These are phyloP conservation scores for Westerdykella sp. DNA, from an alignment of 2,329 filamentous ascomycete species.

Conservation along the genomic window DNA sequence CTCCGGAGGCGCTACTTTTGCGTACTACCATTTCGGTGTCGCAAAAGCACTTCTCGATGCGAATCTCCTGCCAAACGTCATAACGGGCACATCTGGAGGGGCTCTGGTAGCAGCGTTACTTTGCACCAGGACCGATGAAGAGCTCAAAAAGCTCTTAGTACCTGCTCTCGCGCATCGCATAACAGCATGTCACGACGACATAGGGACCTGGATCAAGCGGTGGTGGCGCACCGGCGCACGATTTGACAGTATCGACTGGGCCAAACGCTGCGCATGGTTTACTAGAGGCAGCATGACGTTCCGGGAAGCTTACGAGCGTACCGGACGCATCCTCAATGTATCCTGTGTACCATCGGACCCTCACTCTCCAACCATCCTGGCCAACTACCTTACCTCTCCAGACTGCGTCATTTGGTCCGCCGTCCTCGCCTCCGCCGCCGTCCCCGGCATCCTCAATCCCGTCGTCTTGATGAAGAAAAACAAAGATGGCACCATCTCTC, in stretches of 20 bases:
- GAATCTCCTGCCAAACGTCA: conserved; percentile 80
- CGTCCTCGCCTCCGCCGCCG: conserved; percentile 87
- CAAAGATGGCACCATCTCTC: conserved; percentile 66
- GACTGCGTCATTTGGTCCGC: conserved; percentile 99
- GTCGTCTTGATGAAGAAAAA: conserved; percentile 89
- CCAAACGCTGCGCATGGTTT: conserved; percentile 79
- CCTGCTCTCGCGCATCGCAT: conserved; percentile 82
- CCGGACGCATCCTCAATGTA: conserved; percentile 90
- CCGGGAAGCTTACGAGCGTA: conserved; percentile 86
- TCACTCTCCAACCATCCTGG: conserved; percentile 83
- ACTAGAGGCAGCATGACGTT: conserved; percentile 88
- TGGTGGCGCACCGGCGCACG: conserved; percentile 92
- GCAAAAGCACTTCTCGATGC: conserved; percentile 84
- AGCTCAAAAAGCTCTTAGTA: conserved; percentile 76
- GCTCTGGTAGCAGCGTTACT: conserved; percentile 83
- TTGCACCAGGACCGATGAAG: conserved; percentile 84
- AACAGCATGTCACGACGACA: conserved; percentile 73
- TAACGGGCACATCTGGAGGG: conserved; percentile 92
- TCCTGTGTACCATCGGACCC: conserved; percentile 94
- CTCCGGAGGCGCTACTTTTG: conserved; percentile 88
- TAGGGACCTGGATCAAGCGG: conserved; percentile 67
- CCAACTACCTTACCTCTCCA: conserved; percentile 90
- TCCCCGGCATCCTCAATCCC: conserved; percentile 92
- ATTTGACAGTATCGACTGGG: conserved; percentile 93
- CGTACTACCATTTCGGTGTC: conserved; percentile 95